Percentiles rank a stretch among this genome's conserved stretches.
phyloP scores from a whole-genome alignment of 2,329 filamentous ascomycete genomes.

The Ophiocordyceps sinensis region DNA sequence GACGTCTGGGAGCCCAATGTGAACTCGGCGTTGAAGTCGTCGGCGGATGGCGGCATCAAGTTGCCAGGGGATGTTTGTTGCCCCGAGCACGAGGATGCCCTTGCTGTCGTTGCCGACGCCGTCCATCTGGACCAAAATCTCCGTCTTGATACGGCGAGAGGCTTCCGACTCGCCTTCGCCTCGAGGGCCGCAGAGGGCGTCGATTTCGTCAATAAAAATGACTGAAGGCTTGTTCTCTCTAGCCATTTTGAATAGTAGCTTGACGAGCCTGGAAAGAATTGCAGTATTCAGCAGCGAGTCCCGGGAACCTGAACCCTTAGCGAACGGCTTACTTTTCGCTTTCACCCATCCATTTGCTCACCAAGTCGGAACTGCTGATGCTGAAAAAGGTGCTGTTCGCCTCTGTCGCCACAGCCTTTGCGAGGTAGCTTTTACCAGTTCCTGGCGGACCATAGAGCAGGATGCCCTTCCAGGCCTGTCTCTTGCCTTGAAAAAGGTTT shows the following conservation, averaged over 20 bases:
- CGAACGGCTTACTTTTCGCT: constrained; percentile 60
- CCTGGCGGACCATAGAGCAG: constrained; percentile 90
- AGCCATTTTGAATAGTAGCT: constrained; percentile 94
- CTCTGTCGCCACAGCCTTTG: constrained; percentile 94
- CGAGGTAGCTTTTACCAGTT: constrained; percentile 94
- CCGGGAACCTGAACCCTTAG: neutral
- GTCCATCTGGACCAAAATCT: constrained; percentile 97
- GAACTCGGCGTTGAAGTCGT: constrained; percentile 89
- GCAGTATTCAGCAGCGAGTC: constrained; percentile 7
- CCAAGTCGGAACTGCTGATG: constrained; percentile 90
- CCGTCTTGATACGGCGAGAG: constrained; percentile 93
- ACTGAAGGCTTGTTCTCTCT: constrained; percentile 96
- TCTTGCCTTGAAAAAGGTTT: constrained; percentile 86
- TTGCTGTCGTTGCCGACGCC: constrained; percentile 93
- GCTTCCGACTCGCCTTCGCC: constrained; percentile 95
- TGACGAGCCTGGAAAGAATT: constrained; percentile 55
- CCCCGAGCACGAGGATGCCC: constrained; percentile 85
- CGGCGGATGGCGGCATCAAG: constrained; percentile 89
- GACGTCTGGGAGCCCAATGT: constrained; percentile 82
- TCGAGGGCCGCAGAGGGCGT: constrained; percentile 86
- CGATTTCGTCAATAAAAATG: constrained; percentile 97
- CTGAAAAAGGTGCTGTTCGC: constrained; percentile 99
- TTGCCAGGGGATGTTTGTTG: constrained; percentile 98
- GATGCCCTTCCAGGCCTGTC: constrained; percentile 97
- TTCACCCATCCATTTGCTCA: constrained; percentile 99